phyloP scores from a whole-genome alignment of 2,329 filamentous ascomycete genomes.

The Exophiala dermatitidis region DNA sequence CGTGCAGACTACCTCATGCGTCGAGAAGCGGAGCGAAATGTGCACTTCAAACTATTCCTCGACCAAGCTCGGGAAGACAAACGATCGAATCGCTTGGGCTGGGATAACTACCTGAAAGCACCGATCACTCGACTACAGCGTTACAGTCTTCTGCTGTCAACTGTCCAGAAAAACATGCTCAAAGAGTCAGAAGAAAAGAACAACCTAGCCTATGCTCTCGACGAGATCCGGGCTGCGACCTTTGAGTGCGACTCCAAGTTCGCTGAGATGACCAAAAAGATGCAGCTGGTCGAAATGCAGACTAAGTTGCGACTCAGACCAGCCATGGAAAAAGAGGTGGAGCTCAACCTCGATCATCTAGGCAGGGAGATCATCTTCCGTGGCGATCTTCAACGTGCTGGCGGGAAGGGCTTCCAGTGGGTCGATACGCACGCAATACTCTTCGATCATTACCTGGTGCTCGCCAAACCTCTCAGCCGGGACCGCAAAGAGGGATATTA shows the following conservation, averaged over 20 bases:
- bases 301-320: conserved; percentile 77
- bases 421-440: conserved; percentile 88
- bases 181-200: conserved; percentile 83
- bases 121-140: conserved; percentile 89
- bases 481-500: conserved; percentile 75
- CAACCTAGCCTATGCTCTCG: conserved; percentile 74
- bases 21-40: conserved; percentile 74
- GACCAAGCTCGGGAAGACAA: conserved; percentile 72
- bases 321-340: conserved; percentile 73
- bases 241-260: conserved; percentile 88
- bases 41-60: conserved; percentile 78
- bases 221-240: conserved; percentile 85
- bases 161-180: conserved; percentile 74
- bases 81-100: conserved; percentile 73
- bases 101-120: conserved; percentile 89
- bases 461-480: conserved; percentile 59
- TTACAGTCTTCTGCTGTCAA: conserved; percentile 75
- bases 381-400: conserved; percentile 82
- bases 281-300: conserved; percentile 76
- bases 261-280: conserved; percentile 84
- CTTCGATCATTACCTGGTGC: conserved; percentile 92
- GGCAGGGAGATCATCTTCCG: conserved; percentile 82
- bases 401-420: conserved; percentile 83
- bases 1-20: conserved; percentile 75
- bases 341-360: conserved; percentile 87